These are phyloP conservation scores for Nelumbo lutea DNA, from an alignment of 164 flowering plant species.

Conservation along the genomic window DNA sequence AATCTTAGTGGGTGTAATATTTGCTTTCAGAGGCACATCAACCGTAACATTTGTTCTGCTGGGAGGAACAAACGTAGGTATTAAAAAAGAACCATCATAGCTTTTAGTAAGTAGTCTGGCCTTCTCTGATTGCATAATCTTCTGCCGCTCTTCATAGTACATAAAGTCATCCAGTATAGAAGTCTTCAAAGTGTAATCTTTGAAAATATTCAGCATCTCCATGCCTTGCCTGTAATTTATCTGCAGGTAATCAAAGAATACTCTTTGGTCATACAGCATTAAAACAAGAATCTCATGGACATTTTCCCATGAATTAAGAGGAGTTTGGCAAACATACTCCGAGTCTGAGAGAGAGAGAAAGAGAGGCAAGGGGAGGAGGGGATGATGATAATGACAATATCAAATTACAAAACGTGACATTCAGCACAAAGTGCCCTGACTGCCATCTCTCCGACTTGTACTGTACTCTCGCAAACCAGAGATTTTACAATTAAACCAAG, in stretches of 20 bases:
- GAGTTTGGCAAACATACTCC: too few relatives aligned
- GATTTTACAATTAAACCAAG: too few relatives aligned
- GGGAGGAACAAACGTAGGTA: slow-evolving; percentile 37
- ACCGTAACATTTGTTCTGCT: slow-evolving; percentile 21
- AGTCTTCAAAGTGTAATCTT: slow-evolving; percentile 39
- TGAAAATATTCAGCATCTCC: slow-evolving; percentile 72
- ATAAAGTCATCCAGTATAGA: slow-evolving; percentile 70
- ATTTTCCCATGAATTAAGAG: not conserved
- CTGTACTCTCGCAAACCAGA: too few relatives aligned
- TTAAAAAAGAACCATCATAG: slow-evolving; percentile 29
- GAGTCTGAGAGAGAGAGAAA: not conserved
- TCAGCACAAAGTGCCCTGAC: too few relatives aligned
- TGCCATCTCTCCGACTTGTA: too few relatives aligned
- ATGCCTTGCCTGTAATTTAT: slow-evolving; percentile 53
- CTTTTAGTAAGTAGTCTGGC: slow-evolving; percentile 37
- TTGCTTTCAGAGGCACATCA: slow-evolving; percentile 19
- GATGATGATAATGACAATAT: not conserved
- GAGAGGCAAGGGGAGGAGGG: not conserved
- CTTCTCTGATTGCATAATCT: slow-evolving; percentile 56
- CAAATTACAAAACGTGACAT: not conserved
- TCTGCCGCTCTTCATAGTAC: slow-evolving; percentile 68
- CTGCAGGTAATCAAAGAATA: slow-evolving; percentile 32
- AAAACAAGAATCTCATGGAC: not conserved
- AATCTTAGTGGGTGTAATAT: slow-evolving; percentile 13
- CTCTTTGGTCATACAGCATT: not conserved